phyloP scores from a whole-genome alignment of 202 grass and related monocot species.

The Hordeum pubiflorum region DNA sequence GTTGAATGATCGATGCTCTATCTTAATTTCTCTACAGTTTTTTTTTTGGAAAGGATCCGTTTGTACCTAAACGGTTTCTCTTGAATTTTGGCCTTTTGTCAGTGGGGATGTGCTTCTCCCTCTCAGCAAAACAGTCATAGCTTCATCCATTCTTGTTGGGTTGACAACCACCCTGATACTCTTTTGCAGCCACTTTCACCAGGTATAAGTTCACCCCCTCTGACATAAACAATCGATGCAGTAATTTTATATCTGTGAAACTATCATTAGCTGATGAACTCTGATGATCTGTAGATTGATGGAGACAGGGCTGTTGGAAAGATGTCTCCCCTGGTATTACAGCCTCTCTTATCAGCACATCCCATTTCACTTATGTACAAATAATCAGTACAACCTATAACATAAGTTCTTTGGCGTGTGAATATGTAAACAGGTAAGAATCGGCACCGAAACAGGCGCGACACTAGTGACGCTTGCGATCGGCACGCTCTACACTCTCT shows the following conservation, averaged over 20 bases:
- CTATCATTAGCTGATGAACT: background rate
- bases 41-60: too few relatives aligned
- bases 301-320: constrained; percentile 79
- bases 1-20: background rate
- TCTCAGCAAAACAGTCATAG: constrained; percentile 52
- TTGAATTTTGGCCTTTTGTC: constrained; percentile 40
- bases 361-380: background rate
- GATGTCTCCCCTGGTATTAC: constrained; percentile 84
- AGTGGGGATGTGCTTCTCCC: constrained; percentile 50
- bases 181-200: constrained; percentile 99
- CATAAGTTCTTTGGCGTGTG: background rate
- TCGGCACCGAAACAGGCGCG: constrained; percentile 62
- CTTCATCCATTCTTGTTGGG: constrained; percentile 83
- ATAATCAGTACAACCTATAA: background rate
- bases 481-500: constrained; percentile 47
- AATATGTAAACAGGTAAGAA: constrained; percentile 54
- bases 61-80: too few relatives aligned
- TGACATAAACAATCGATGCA: background rate
- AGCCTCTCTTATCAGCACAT: background rate
- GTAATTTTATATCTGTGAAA: background rate
- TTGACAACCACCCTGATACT: constrained; percentile 88
- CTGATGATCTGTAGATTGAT: constrained; percentile 53
- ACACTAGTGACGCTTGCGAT: constrained; percentile 42
- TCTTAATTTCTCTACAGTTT: too few relatives aligned
- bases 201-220: constrained; percentile 28